phyloP scores from a whole-genome alignment of 1,284 basidiomycete genomes.

The Microbotryum lychnidis-dioicae region DNA sequence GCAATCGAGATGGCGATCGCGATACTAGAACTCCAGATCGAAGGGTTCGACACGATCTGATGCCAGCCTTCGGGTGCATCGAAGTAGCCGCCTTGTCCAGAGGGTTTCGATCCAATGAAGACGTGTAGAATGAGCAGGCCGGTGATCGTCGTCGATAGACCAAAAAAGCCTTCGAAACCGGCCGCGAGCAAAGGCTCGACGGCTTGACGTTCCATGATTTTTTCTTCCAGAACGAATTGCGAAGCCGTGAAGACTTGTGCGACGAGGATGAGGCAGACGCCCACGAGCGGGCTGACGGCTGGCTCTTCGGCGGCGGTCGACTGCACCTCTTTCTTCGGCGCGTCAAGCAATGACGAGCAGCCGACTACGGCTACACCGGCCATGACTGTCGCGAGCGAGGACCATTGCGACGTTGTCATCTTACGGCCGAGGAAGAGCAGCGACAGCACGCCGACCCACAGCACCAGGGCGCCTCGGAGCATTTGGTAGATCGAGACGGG shows the following conservation, averaged over 20 bases:
- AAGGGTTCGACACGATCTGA: slow-evolving; percentile 72
- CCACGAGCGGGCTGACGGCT: slow-evolving; percentile 39
- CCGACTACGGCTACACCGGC: slow-evolving; percentile 83
- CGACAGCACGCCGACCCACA: slow-evolving; percentile 89
- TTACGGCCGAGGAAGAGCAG: slow-evolving; percentile 82
- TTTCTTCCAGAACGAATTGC: slow-evolving; percentile 93
- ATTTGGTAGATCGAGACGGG: slow-evolving; percentile 69
- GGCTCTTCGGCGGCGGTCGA: slow-evolving; percentile 42
- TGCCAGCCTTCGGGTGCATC: slow-evolving; percentile 82
- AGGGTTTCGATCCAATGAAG: slow-evolving; percentile 40
- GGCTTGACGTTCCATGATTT: slow-evolving; percentile 77
- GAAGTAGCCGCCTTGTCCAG: slow-evolving; percentile 69
- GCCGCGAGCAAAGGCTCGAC: slow-evolving; percentile 90
- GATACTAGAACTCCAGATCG: slow-evolving; percentile 67
- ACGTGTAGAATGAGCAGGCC: slow-evolving; percentile 62
- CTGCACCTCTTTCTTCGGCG: slow-evolving; percentile 54
- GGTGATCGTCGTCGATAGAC: slow-evolving; percentile 64
- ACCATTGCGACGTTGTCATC: slow-evolving; percentile 58
- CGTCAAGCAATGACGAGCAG: slow-evolving; percentile 76
- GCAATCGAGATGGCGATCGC: slow-evolving; percentile 56
- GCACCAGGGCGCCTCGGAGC: slow-evolving; percentile 90
- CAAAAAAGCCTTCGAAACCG: slow-evolving; percentile 89
- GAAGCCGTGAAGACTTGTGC: slow-evolving; percentile 93
- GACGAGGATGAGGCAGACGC: slow-evolving; percentile 84
- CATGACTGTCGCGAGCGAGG: slow-evolving; percentile 84